Percentiles rank a stretch among this genome's conserved stretches.
Conservation (phyloP, 108 stramenopile genomes). For the Skeletonema grethae region DNA sequence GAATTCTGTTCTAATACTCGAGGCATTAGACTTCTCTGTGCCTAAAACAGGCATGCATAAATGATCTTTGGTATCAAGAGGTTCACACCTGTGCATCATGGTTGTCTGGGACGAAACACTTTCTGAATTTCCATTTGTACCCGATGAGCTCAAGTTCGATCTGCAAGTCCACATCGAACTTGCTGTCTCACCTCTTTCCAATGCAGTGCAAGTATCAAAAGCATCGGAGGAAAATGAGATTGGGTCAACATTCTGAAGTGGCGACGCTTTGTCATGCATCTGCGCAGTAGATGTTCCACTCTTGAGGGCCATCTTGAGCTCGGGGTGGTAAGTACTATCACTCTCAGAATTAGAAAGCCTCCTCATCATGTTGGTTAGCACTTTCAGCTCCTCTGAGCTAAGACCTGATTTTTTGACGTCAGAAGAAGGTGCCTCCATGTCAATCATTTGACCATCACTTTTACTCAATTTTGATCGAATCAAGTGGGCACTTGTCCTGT, state of each 20-base stretch:
- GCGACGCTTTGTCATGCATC: too few relatives aligned
- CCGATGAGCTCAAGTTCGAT: too few relatives aligned
- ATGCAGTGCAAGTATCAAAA: neutral
- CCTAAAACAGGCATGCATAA: too few relatives aligned
- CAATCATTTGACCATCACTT: neutral
- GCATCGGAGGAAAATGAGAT: too few relatives aligned
- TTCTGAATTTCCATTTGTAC: too few relatives aligned
- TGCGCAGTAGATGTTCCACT: neutral
- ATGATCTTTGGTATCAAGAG: too few relatives aligned
- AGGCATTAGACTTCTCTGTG: too few relatives aligned
- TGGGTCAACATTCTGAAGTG: too few relatives aligned
- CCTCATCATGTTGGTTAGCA: neutral
- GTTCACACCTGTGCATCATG: too few relatives aligned
- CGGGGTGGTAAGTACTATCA: neutral
- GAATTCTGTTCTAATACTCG: too few relatives aligned
- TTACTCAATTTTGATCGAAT: neutral
- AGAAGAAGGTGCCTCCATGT: neutral
- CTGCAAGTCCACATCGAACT: neutral
- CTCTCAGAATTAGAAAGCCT: neutral
- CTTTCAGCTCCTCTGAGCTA: neutral
- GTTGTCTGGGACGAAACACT: too few relatives aligned
- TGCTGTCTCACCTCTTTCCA: neutral
- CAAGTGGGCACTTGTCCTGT: neutral
- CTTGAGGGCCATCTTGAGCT: neutral
- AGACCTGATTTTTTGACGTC: neutral